phyloP scores from a whole-genome alignment of 2,329 filamentous ascomycete genomes.

The Verticillium klebahnii region DNA sequence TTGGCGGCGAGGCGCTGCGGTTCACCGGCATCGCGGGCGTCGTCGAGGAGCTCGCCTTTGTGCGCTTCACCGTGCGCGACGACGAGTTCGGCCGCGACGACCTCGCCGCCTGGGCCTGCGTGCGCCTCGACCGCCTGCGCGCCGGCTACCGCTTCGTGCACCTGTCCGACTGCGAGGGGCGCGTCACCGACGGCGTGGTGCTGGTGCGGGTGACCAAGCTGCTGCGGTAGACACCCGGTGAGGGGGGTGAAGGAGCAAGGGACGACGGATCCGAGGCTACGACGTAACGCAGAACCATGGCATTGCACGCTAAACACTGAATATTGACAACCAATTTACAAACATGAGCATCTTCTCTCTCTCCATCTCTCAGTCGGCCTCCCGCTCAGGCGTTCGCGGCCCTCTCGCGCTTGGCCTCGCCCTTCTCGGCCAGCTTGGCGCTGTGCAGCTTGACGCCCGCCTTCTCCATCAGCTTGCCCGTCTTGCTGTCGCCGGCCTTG shows the following conservation, averaged over 20 bases:
- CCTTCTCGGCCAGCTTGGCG: conserved; percentile 42
- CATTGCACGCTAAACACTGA: not conserved
- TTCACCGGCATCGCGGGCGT: conserved; percentile 54
- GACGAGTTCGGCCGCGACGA: conserved; percentile 76
- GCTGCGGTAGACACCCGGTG: conserved; percentile 22
- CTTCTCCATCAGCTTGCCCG: conserved; percentile 57
- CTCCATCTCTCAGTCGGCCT: no score
- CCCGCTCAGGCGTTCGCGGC: conserved; percentile 14
- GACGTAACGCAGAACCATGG: not conserved
- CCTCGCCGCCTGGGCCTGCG: conserved; percentile 82
- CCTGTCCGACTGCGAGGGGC: conserved; percentile 65
- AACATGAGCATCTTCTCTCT: no score
- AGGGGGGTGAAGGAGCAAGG: no score
- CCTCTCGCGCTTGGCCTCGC: conserved; percentile 42
- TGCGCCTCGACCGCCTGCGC: conserved; percentile 75
- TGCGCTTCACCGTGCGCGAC: conserved; percentile 83
- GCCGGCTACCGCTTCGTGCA: conserved; percentile 74
- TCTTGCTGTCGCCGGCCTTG: conserved; percentile 34
- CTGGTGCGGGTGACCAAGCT: conserved; percentile 70
- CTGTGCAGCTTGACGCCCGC: conserved; percentile 45
- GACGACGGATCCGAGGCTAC: not conserved
- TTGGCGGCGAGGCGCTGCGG: conserved; percentile 50
- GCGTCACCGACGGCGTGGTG: conserved; percentile 61
- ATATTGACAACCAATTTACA: not conserved
- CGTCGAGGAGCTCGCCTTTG: conserved; percentile 66